Evolutionary conservation across 306 rosid genomes (phyloP).

Genomic region (Geum urbanum): DNA sequence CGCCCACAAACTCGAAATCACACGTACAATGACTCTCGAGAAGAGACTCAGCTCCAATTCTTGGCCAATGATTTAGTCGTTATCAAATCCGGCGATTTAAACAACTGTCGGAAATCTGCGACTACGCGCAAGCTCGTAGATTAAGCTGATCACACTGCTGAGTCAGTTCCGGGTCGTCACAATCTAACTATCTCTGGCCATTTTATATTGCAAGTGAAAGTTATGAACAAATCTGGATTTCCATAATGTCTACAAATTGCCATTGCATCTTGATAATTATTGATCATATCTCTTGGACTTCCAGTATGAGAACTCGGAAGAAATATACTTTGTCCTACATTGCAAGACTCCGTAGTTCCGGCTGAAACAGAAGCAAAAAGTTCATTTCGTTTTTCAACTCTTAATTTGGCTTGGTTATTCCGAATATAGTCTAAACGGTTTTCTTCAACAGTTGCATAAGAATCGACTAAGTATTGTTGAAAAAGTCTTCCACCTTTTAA

Average conservation of each 20-base stretch:
- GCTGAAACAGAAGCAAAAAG: background rate
- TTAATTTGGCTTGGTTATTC: background rate
- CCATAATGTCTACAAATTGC: background rate
- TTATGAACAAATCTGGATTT: background rate
- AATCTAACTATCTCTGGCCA: no score
- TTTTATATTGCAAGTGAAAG: background rate
- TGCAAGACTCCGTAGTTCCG: background rate
- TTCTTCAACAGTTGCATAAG: background rate
- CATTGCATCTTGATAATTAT: constrained; percentile 7
- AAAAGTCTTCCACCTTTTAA: background rate
- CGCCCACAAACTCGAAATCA: no score
- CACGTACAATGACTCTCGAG: no score
- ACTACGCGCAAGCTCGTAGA: no score
- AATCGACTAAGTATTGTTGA: background rate
- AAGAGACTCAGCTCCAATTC: no score
- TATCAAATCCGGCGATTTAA: no score
- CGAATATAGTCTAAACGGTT: background rate
- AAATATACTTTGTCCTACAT: background rate
- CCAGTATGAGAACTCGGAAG: background rate
- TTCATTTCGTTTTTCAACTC: background rate
- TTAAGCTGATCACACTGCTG: no score
- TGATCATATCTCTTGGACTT: background rate
- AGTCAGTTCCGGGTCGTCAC: no score
- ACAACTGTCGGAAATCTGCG: no score
- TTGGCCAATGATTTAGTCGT: no score